Evolutionary conservation across 495 filamentous ascomycete genomes (phyloP).

Genomic region (Xylaria grammica): DNA sequence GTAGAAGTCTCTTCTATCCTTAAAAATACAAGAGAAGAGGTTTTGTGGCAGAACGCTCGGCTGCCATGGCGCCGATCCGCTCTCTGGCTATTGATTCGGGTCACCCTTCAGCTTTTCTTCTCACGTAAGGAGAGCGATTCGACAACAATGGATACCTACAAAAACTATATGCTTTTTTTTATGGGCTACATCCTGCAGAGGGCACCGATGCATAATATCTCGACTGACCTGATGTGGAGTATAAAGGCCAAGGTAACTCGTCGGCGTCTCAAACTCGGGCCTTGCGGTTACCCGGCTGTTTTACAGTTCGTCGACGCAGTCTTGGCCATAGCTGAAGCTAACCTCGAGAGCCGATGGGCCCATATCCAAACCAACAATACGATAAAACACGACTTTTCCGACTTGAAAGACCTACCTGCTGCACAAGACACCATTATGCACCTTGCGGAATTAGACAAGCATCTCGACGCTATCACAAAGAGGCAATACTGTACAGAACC

Average conservation of each 20-base stretch:
- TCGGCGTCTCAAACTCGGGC: slow-evolving; percentile 52
- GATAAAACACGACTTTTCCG: neutral
- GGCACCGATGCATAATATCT: slow-evolving; percentile 14
- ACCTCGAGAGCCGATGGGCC: slow-evolving; percentile 18
- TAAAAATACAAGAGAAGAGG: slow-evolving; percentile 66
- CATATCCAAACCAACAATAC: slow-evolving; percentile 11
- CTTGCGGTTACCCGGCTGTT: neutral
- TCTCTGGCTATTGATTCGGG: slow-evolving; percentile 63
- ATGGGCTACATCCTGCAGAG: slow-evolving; percentile 48
- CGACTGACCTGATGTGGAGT: slow-evolving; percentile 42
- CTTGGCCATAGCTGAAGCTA: neutral
- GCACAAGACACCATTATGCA: slow-evolving; percentile 8
- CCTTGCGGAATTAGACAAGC: slow-evolving; percentile 13
- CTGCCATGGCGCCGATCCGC: slow-evolving; percentile 62
- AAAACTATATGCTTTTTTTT: slow-evolving; percentile 59
- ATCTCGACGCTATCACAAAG: slow-evolving; percentile 1
- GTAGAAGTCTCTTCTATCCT: slow-evolving; percentile 37
- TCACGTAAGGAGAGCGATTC: slow-evolving; percentile 1
- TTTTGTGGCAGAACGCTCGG: slow-evolving; percentile 48
- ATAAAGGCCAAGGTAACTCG: slow-evolving; percentile 59
- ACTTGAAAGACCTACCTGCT: slow-evolving; percentile 8
- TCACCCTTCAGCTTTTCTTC: slow-evolving; percentile 50
- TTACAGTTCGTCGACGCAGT: slow-evolving; percentile 29
- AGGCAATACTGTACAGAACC: neutral
- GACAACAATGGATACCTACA: slow-evolving; percentile 53